Evolutionary conservation across 2,329 filamentous ascomycete species (phyloP), one percentile per base, ranked within the genome.

Genomic region (Biscogniauxia sp.): DNA sequence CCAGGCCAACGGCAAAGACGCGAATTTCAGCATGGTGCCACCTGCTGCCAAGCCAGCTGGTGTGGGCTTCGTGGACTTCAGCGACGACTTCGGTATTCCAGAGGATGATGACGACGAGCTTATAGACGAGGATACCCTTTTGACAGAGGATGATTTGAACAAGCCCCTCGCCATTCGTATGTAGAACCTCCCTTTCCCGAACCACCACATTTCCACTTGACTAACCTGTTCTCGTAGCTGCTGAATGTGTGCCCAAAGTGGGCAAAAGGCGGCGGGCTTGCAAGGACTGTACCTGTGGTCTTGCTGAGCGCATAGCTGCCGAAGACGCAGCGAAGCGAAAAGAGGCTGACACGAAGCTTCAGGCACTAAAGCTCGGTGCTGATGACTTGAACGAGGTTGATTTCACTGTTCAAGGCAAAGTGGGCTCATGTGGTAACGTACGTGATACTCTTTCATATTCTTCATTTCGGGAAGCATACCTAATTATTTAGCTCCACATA

Each of bases 401-500:
- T 77, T 98, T 99, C 73, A 99, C 95, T 0, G 92, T 98, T n/a
- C 85, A 96, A 76, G 95, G 95, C 69, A 98, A 97, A 80, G 91
- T 94, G 5, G 94, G 95, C 58, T 96, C 91, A 19, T 99, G 95
- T 75, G 92, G 92, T 26, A 97, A 94, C 77, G 37, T 45, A 45
- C 6, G 37, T 45, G 15, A 45, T n/a, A 15, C 2, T n/a, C n/a
- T n/a, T n/a, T n/a, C 37, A 6, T 45, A 17, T 5, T 45, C 13
- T 37, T 37, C 9, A 7, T 37, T 37, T 37, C 32, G 32, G 32
- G 3, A 37, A 15, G 2, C 32, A 37, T 37, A 15, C 32, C 6
- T 37, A 4, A 15, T 15, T 15, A 37, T 15, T 37, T 15, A 15
- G 37, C 37, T 45, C 5, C 17, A 45, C 5, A 45, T 2, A 45